These are phyloP conservation scores for Dactylella cylindrospora DNA, from an alignment of 2,329 filamentous ascomycete species.

Conservation along the genomic window DNA sequence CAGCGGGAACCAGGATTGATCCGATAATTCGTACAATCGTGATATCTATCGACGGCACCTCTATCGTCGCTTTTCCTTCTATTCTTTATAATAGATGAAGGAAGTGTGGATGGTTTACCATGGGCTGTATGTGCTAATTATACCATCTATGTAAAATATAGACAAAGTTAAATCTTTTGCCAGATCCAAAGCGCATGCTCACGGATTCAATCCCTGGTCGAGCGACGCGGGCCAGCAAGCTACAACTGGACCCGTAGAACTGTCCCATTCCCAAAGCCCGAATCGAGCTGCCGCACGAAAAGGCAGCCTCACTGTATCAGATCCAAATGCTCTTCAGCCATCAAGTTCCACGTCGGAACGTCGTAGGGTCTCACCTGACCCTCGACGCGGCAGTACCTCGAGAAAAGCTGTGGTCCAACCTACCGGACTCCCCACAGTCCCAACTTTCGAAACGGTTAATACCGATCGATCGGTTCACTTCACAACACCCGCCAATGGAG, in stretches of 20 bases:
- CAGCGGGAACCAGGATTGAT: too few relatives aligned
- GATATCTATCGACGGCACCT: background rate
- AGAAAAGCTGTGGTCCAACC: slow-evolving; percentile 5
- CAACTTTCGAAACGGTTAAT: slow-evolving; percentile 25
- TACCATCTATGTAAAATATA: background rate
- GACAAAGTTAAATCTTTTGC: slow-evolving; percentile 46
- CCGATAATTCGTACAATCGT: background rate
- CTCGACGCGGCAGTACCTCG: slow-evolving; percentile 17
- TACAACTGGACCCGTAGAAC: slow-evolving; percentile 34
- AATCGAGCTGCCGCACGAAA: slow-evolving; percentile 10
- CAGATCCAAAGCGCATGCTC: slow-evolving; percentile 45
- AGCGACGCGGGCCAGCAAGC: slow-evolving; percentile 36
- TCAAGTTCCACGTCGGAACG: slow-evolving; percentile 23
- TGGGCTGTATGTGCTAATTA: too few relatives aligned
- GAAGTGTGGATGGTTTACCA: too few relatives aligned
- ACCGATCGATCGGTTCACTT: slow-evolving; percentile 35
- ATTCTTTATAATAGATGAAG: too few relatives aligned
- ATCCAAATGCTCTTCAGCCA: slow-evolving; percentile 16
- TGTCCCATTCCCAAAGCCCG: slow-evolving; percentile 20
- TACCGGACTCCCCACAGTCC: background rate
- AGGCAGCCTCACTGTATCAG: slow-evolving; percentile 11
- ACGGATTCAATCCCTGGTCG: slow-evolving; percentile 45
- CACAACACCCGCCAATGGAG: slow-evolving; percentile 20
- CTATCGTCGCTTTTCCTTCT: background rate
- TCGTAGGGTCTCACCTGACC: slow-evolving; percentile 27